phyloP scores from a whole-genome alignment of 371 early-diverging fungal genomes.

The Haplosporangium sp. region DNA sequence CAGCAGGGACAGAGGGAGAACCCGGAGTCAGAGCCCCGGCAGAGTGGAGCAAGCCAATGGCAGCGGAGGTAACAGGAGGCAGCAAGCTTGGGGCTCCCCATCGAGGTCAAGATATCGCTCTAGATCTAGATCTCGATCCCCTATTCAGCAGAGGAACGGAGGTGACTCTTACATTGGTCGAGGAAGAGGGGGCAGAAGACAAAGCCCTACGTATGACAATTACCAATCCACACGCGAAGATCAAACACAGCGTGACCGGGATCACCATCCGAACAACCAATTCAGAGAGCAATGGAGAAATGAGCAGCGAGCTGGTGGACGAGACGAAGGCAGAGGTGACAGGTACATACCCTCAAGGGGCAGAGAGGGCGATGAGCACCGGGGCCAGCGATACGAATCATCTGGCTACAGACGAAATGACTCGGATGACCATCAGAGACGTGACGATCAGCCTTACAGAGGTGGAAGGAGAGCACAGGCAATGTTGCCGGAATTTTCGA shows the following conservation, averaged over 20 bases:
- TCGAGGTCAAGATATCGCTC: not conserved
- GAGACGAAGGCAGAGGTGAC: conserved; percentile 1
- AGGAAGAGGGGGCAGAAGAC: conserved; percentile 12
- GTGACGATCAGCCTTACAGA: conserved; percentile 20
- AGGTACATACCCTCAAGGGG: not conserved
- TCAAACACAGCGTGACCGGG: not conserved
- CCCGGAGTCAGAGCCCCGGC: too few species aligned
- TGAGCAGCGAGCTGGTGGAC: not conserved
- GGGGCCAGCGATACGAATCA: conserved; percentile 13
- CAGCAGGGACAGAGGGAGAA: too few species aligned
- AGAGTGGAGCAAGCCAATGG: not conserved
- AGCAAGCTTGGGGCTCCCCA: not conserved
- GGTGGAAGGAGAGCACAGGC: conserved; percentile 41
- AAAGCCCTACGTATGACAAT: conserved; percentile 34
- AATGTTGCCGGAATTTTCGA: conserved; percentile 25
- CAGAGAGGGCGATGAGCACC: not conserved
- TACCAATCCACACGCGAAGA: conserved; percentile 17
- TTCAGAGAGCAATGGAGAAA: conserved; percentile 2
- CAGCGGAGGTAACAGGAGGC: not conserved
- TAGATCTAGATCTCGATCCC: conserved; percentile 18
- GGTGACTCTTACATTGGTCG: not conserved
- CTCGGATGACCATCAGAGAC: not conserved
- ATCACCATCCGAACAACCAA: not conserved
- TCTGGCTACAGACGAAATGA: not conserved
- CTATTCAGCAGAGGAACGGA: not conserved